phyloP scores from a whole-genome alignment of 495 filamentous ascomycete species.

The Pyrenula massariospora region DNA sequence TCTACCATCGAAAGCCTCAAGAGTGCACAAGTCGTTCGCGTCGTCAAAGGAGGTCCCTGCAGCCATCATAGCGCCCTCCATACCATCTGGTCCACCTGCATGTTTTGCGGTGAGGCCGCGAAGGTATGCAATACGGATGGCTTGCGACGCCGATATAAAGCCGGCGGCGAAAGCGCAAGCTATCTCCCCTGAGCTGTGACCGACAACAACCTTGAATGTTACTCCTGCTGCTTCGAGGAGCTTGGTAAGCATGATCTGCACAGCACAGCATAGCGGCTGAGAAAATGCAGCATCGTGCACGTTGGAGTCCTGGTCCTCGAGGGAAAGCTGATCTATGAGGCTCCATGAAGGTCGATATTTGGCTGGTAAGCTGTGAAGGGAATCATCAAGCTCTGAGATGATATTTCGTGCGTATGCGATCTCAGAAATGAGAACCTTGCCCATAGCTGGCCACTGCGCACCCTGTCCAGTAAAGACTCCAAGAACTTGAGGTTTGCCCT shows the following conservation, averaged over 20 bases:
- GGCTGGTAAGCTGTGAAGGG: constrained; percentile 2
- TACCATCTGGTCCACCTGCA: neutral
- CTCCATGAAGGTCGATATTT: constrained; percentile 6
- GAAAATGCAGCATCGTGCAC: constrained; percentile 6
- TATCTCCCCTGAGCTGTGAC: constrained; percentile 32
- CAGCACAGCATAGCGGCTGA: constrained; percentile 6
- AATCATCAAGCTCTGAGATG: constrained; percentile 2
- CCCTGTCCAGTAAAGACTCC: constrained; percentile 31
- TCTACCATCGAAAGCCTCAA: constrained; percentile 22
- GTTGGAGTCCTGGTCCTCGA: neutral
- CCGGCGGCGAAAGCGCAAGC: constrained; percentile 16
- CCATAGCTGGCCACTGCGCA: constrained; percentile 25
- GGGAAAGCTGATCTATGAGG: constrained; percentile 6
- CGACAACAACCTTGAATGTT: constrained; percentile 17
- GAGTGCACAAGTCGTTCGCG: neutral
- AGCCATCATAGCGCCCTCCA: constrained; percentile 14
- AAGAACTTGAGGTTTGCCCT: constrained; percentile 10
- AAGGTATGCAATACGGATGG: constrained; percentile 3
- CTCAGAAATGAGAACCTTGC: constrained; percentile 13
- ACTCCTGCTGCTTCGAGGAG: constrained; percentile 16
- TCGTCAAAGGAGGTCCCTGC: constrained; percentile 8
- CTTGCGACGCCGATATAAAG: neutral
- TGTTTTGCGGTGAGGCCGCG: neutral
- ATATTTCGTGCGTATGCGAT: constrained; percentile 1
- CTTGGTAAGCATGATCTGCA: constrained; percentile 23